phyloP scores from a whole-genome alignment of 441 rosid species.

The Adansonia madagascariensis region DNA sequence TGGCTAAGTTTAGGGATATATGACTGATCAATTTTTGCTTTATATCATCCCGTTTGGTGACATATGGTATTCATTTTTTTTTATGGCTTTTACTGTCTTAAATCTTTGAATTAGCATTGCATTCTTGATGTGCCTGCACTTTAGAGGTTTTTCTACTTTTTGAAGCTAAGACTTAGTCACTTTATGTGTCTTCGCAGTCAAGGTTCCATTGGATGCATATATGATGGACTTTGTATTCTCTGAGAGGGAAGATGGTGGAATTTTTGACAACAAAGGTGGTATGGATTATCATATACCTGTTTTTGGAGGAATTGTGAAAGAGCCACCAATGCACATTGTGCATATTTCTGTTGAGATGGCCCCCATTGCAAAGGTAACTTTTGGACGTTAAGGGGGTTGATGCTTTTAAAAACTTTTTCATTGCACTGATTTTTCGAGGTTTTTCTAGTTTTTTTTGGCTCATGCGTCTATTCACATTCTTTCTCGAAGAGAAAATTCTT shows the following conservation, averaged over 20 bases:
- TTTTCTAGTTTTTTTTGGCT: slow-evolving; percentile 2
- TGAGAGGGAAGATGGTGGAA: slow-evolving; percentile 85
- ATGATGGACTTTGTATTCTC: slow-evolving; percentile 98
- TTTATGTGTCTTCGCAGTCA: slow-evolving; percentile 56
- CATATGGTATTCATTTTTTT: neutral
- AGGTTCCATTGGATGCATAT: slow-evolving; percentile 92
- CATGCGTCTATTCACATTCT: slow-evolving; percentile 7
- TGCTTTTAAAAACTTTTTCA: neutral
- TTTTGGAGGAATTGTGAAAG: slow-evolving; percentile 72
- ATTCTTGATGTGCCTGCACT: slow-evolving; percentile 12
- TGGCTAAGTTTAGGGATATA: slow-evolving; percentile 1
- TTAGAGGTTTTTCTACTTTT: slow-evolving; percentile 4
- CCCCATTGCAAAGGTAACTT: slow-evolving; percentile 87
- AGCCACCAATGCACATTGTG: slow-evolving; percentile 90
- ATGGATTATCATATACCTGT: slow-evolving; percentile 93
- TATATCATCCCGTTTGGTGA: neutral
- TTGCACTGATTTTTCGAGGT: neutral
- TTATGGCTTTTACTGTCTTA: neutral
- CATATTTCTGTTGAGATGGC: slow-evolving; percentile 99
- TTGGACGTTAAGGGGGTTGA: slow-evolving; percentile 3
- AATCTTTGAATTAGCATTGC: slow-evolving; percentile 7
- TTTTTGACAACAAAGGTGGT: slow-evolving; percentile 75
- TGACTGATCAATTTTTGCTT: slow-evolving; percentile 1
- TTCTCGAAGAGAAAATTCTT: slow-evolving; percentile 17
- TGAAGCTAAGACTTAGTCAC: slow-evolving; percentile 9